Base-by-base conservation (phyloP, 2,329 filamentous ascomycete genomes). In the Gaeumannomyces sp. region DNA sequence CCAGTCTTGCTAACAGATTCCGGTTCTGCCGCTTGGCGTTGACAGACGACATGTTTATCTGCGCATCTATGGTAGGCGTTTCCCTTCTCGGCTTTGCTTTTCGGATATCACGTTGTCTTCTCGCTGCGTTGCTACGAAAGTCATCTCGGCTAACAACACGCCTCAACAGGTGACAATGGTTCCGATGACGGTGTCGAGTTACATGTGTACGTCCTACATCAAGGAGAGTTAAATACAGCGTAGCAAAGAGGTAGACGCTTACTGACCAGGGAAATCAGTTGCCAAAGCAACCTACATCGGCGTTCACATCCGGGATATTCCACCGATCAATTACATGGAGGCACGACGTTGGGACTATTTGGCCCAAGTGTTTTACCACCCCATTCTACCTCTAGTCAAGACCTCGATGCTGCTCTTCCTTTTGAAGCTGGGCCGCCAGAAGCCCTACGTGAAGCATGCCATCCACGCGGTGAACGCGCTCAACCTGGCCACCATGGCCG, bases 351-450 rank as follows among this genome's bases (percentile, higher is more conserved):
- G 74, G 74, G 65, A 70, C 56, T 76, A 73, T 59, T 70, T 72
- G 35, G 72, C 74, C 3, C 73, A 76, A 64, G 69, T 76, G 10
- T 68, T 76, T 13, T 76, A 76, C 68, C 90, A 94, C 73, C 88
- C 86, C 1, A 93, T 91, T 73, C 78, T 94, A 14, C 90, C 91
- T 0, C 90, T 94, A 71, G 83, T 94, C 68, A 89, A 88, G 70
- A 81, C 86, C 7, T 73, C 81, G 2, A 72, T 73, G 31, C 68
- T 76, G 45, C 69, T 74, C 27, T 76, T 74, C 65, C 68, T 74
- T 8, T 65, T 72, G 5, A 69, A 74, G 10, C 64, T 76, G 11
- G 72, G 73, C 27, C 72, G 72, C 1, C 72, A 73, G 61, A 71
- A 72, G 60, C 64, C 67, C 8, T 68, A 69, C 11, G 70, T 74